phyloP scores from a whole-genome alignment of 106 monocot species.

The Allium sativum region DNA sequence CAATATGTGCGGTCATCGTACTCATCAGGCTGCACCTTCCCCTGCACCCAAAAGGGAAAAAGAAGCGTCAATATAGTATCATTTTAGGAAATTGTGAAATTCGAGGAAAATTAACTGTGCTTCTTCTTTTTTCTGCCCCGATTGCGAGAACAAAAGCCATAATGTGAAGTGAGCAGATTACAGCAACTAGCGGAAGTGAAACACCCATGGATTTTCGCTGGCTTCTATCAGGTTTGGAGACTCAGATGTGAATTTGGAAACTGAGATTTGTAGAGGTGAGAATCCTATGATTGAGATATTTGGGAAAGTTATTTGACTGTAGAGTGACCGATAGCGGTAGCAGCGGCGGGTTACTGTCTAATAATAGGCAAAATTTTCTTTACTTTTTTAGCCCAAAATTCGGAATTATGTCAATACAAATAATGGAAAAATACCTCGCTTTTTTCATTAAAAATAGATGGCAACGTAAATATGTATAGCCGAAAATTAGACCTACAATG shows the following conservation, averaged over 20 bases:
- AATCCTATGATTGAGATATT: no score
- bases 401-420: no score
- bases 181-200: slow-evolving; percentile 32
- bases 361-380: no score
- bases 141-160: slow-evolving; percentile 90
- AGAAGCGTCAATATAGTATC: neutral
- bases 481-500: no score
- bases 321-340: no score
- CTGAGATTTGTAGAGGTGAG: neutral
- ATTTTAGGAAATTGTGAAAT: slow-evolving; percentile 1
- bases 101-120: slow-evolving; percentile 33
- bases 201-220: slow-evolving; percentile 27
- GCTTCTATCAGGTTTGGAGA: neutral
- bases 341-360: no score
- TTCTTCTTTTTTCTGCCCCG: slow-evolving; percentile 82
- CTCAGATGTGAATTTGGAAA: neutral
- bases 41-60: slow-evolving; percentile 24
- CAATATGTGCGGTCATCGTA: slow-evolving; percentile 88
- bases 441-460: no score
- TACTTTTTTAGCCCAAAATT: no score
- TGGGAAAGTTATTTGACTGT: no score
- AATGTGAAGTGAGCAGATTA: slow-evolving; percentile 45
- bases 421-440: no score
- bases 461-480: no score
- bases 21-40: slow-evolving; percentile 80